Base-by-base conservation (phyloP, 2,329 filamentous ascomycete species). In the Xylaria sp. region DNA sequence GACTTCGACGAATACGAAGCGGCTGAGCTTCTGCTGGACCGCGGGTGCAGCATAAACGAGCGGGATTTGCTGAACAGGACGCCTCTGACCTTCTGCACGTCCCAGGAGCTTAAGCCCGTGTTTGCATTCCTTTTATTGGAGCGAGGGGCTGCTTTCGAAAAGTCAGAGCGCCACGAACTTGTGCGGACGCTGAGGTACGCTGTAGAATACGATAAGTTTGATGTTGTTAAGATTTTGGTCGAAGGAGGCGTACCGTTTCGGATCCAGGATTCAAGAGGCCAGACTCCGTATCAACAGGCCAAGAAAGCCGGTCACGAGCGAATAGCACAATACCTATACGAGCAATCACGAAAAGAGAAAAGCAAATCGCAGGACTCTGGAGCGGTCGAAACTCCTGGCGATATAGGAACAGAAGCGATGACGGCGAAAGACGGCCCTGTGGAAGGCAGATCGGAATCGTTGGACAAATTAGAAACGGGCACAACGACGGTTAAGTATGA, bases 321-420 rank as follows among this genome's bases (percentile, higher is more conserved):
- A 13, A 62, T 62, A 15, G n/a, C 59, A 18, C 46, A 54, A 25
- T 62, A 62, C 20, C 23, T 62, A 41, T 62, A 62, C 28, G 59
- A 62, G n/a, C 33, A 62, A 51, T 20, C 31, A 41, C 46, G 59
- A 6, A 25, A 62, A 41, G 31, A n/a, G 31, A 62, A 46, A 13
- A 60, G 8, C 6, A 23, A 41, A 49, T 18, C 15, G 46, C 15
- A 9, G 8, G 8, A 23, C 18, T 49, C 20, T 3, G n/a, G 46
- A 9, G 18, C 20, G 9, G 25, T 52, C 49, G 23, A 58, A n/a
- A 23, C 36, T 28, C 28, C 39, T 28, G 18, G 7, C 25, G 56
- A 28, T 41, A 20, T 12, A 25, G 20, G 12, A n/a, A 39, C 28
- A 46, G 56, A 58, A 48, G 13, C 3, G 20, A 31, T 12, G 28